A percentile compares a stretch with the other conserved stretches of the same genome.
Evolutionary conservation across 2,329 filamentous ascomycete genomes (phyloP).

Genomic region (Sarocladiaceae sp.): DNA sequence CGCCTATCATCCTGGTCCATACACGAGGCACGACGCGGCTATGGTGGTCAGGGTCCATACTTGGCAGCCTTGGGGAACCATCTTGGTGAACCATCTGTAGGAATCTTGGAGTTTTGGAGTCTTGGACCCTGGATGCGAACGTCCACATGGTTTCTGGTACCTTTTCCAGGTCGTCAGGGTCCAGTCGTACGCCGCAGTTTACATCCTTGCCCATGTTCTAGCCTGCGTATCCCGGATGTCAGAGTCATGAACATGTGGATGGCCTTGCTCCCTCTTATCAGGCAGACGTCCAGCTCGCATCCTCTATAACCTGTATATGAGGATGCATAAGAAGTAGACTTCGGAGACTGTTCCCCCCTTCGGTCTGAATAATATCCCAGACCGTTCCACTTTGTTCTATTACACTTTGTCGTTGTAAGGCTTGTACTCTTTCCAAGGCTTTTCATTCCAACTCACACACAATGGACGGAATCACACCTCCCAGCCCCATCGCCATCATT

Average conservation of each 20-base stretch:
- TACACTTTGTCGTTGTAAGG: background rate
- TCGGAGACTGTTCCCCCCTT: background rate
- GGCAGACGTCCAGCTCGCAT: background rate
- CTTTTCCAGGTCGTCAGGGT: background rate
- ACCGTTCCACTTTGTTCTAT: background rate
- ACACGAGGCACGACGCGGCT: background rate
- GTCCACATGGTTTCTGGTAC: background rate
- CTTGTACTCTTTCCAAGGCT: background rate
- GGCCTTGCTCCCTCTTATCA: background rate
- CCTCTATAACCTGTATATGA: background rate
- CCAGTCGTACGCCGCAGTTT: background rate
- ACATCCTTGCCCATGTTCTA: conserved; percentile 14
- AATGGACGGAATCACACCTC: background rate
- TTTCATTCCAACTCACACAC: background rate
- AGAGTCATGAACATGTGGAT: conserved; percentile 4
- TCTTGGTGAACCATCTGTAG: background rate
- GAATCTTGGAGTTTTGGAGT: no score
- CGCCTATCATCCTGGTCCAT: background rate
- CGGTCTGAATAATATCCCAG: background rate
- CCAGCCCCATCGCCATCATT: conserved; percentile 34
- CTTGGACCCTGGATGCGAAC: background rate
- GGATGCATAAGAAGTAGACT: background rate
- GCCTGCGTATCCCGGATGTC: background rate
- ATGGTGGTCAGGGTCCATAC: background rate
- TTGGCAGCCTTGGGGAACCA: background rate